Evolutionary conservation across 2,329 filamentous ascomycete species (phyloP), one percentile per base, ranked within the genome.

Genomic region (Pyrenochaeta sp.): DNA sequence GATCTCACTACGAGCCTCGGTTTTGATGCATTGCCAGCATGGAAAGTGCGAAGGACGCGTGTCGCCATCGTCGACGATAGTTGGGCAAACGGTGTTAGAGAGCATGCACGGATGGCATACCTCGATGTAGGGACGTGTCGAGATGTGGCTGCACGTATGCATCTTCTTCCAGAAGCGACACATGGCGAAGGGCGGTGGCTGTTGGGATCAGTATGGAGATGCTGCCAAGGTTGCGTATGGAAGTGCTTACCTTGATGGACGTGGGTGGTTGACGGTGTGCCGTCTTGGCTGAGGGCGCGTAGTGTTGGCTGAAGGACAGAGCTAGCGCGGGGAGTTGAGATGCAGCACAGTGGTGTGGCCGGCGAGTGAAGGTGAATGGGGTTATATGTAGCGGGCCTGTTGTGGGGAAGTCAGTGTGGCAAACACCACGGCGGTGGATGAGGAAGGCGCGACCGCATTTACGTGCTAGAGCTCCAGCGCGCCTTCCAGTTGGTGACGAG

Each of bases 141-240:
- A 51, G 35, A 35, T 24, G 47, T 61, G 51, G 3, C 30, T 40
- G 44, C 60, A 63, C 3, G 55, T 60, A 36, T 62, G 57, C 6
- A 38, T 27, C 22, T 63, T 63, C 29, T 51, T 61, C 57, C 58
- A 61, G 51, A 61, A 62, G 15, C 41, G 42, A 38, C 60, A 63
- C 60, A 63, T 63, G 27, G 6, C 51, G 35, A 24, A 4, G 32
- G 15, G 10, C 24, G 43, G 23, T n/a, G 6, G 4, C 18, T 19
- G 4, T 18, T 36, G 10, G 21, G n/a, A 11, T 31, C n/a, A 38
- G 29, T 19, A 17, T 9, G 28, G 14, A 22, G n/a, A 8, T 14
- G 22, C 8, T 13, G 20, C 39, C 7, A 42, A 36, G 13, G 24
- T 27, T 5, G 9, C 24, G 14, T 27, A 5, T 11, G 24, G 24